Conservation (phyloP, 2,329 filamentous ascomycete genomes). For the Cyanodermella asteris region DNA sequence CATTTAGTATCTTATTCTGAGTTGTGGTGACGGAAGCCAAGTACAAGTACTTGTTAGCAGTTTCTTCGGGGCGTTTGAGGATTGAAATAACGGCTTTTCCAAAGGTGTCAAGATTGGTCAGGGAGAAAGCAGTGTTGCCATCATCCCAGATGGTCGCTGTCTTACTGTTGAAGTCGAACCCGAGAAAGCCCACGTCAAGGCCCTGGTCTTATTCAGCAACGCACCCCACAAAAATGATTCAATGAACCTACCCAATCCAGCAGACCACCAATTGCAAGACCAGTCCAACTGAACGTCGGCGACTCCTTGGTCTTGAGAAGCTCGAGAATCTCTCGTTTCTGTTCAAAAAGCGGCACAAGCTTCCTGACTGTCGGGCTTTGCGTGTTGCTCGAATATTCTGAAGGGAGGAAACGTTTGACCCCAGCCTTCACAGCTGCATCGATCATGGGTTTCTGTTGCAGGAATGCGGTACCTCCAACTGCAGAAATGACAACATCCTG, state of each 20-base stretch:
- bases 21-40: constrained; percentile 23
- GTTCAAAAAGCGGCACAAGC: neutral
- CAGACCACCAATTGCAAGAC: constrained; percentile 3
- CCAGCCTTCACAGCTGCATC: constrained; percentile 14
- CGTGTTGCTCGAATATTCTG: constrained; percentile 5
- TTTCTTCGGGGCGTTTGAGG: constrained; percentile 27
- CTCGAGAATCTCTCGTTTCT: constrained; percentile 1
- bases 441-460: constrained; percentile 14
- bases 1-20: constrained; percentile 19
- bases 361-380: neutral
- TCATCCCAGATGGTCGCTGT: constrained; percentile 26
- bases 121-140: constrained; percentile 26
- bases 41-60: constrained; percentile 28
- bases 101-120: constrained; percentile 26
- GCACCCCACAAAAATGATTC: neutral
- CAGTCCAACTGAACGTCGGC: constrained; percentile 1
- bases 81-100: constrained; percentile 28
- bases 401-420: constrained; percentile 14
- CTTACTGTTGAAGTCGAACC: constrained; percentile 20
- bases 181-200: constrained; percentile 19
- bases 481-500: constrained; percentile 14
- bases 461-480: constrained; percentile 9
- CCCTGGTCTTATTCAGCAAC: constrained; percentile 9
- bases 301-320: constrained; percentile 3
- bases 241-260: constrained; percentile 3